These are phyloP conservation scores for Candida coquimbonensis DNA, from an alignment of 805 yeast genomes.

Conservation along the genomic window DNA sequence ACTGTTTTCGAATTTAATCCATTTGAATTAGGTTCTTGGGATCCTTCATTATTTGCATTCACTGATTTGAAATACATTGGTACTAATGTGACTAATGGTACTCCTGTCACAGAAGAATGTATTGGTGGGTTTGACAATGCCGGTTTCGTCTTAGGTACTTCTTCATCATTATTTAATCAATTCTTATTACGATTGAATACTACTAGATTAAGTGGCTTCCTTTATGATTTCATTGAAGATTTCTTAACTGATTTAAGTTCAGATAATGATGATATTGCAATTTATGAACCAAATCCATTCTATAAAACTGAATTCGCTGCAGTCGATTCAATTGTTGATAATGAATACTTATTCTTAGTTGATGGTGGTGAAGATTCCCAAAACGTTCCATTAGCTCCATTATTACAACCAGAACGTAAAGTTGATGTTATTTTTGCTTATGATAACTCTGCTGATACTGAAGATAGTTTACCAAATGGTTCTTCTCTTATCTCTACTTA, in stretches of 20 bases:
- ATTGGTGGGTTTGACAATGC: constrained; percentile 70
- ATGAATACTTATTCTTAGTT: constrained; percentile 44
- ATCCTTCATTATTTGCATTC: constrained; percentile 60
- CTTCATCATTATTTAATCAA: constrained; percentile 74
- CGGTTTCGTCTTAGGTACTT: constrained; percentile 77
- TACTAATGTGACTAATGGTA: constrained; percentile 53
- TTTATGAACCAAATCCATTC: constrained; percentile 68
- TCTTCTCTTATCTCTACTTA: constrained; percentile 49
- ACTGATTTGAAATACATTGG: constrained; percentile 66
- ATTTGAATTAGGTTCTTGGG: constrained; percentile 85
- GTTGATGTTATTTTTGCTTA: constrained; percentile 58
- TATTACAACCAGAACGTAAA: constrained; percentile 49
- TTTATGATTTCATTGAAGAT: constrained; percentile 36
- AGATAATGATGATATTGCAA: constrained; percentile 58
- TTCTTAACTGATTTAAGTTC: constrained; percentile 40
- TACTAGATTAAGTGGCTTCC: constrained; percentile 39
- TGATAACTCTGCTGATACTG: constrained; percentile 65
- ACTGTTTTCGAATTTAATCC: constrained; percentile 62
- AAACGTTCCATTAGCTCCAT: constrained; percentile 55
- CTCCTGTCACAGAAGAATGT: constrained; percentile 44
- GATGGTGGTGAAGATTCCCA: constrained; percentile 71
- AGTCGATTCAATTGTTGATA: constrained; percentile 29
- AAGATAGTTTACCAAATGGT: constrained; percentile 60
- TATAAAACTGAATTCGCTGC: constrained; percentile 33
- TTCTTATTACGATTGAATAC: constrained; percentile 50